Base-by-base conservation (phyloP, 164 flowering plant species). In the Stephania japonica region DNA sequence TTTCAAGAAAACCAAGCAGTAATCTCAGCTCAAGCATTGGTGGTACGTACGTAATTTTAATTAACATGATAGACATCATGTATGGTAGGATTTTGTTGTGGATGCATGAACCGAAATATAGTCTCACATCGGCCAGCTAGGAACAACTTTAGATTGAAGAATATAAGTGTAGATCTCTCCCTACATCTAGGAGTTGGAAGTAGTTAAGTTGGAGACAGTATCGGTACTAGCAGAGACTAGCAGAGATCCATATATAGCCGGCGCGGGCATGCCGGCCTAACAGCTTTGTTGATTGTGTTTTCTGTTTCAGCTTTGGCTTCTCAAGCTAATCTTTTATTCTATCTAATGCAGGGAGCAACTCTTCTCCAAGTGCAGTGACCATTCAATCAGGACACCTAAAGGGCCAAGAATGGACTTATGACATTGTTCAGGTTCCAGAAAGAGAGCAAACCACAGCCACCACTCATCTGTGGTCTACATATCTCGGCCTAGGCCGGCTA, bases 351-450 rank as follows among this genome's bases (percentile, higher is more conserved):
- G 44, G 49, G 19, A 41, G 69, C 49, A 41, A 47, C 49, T 32
- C 44, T 18, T 67, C n/a, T n/a, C n/a, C 70, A 68, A 6, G 19
- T 19, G 70, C 18, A 42, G 42, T 32, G 21, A 68, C 14, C 11
- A n/a, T 21, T 68, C 25, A 19, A n/a, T 11, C 49, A 38, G 23
- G 50, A 8, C 24, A 41, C 13, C 70, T 42, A 24, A 68, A 68
- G 50, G 8, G 50, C 16, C 49, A 68, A 68, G 70, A 68, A 18
- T 68, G 49, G 70, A 50, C 16, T 43, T 16, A 68, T 42, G 70
- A 68, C 53, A 68, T 42, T 6, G 44, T 68, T 23, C 24, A 7
- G 3, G 50, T 68, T 68, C 50, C 70, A 0, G 38, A 32, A 32
- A 68, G 4, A 4, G 25, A 68, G 43, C 50, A 68, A 42, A 19